Percentiles rank a stretch among this genome's conserved stretches.
Evolutionary conservation across 805 yeast species (phyloP).

Genomic region (Lachancea sp.): DNA sequence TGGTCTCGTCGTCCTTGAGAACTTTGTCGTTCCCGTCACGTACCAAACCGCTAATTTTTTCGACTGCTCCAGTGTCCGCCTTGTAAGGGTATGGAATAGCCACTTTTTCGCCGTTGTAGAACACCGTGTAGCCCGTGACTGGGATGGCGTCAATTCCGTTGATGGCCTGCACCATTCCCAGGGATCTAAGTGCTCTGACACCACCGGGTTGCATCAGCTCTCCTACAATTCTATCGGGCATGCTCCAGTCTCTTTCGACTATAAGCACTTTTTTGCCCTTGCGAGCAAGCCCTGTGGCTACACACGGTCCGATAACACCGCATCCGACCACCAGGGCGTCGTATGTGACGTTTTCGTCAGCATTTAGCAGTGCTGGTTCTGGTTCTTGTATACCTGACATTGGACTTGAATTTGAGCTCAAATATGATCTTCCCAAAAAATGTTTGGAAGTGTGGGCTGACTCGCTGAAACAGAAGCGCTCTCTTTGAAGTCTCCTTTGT

Average conservation of each 20-base stretch:
- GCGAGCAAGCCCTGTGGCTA: conserved; percentile 84
- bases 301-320: conserved; percentile 94
- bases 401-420: too few species aligned
- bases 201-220: conserved; percentile 97
- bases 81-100: conserved; percentile 68
- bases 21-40: conserved; percentile 52
- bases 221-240: conserved; percentile 95
- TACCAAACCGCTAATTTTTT: conserved; percentile 51
- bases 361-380: conserved; percentile 17
- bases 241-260: conserved; percentile 82
- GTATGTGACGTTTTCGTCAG: conserved; percentile 35
- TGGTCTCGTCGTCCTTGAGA: conserved; percentile 42
- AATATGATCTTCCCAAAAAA: too few species aligned
- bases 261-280: conserved; percentile 76
- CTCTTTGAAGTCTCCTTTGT: too few species aligned
- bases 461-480: too few species aligned
- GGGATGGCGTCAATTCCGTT: conserved; percentile 56
- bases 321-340: conserved; percentile 95
- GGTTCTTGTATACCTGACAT: neutral
- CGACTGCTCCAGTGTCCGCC: conserved; percentile 39
- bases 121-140: conserved; percentile 75
- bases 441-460: too few species aligned
- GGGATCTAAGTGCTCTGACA: conserved; percentile 68
- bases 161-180: conserved; percentile 68
- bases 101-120: conserved; percentile 53